Conservation (phyloP, 2,329 filamentous ascomycete genomes). For the Celoporthe dispersa region DNA sequence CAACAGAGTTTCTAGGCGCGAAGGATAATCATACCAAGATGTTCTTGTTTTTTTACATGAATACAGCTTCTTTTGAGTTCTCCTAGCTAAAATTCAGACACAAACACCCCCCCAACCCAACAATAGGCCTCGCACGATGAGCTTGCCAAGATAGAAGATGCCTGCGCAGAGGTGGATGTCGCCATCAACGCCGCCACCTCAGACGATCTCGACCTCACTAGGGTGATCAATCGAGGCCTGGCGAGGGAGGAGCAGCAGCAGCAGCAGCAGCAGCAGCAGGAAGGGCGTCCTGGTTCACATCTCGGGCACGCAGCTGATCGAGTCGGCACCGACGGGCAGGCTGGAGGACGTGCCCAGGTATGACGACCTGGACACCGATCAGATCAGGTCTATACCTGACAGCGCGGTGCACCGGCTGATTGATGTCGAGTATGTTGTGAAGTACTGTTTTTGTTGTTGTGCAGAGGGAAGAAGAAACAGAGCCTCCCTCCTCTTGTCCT, state of each 20-base stretch:
- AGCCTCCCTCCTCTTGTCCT: background rate
- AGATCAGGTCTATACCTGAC: slow-evolving; percentile 14
- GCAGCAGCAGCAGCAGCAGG: background rate
- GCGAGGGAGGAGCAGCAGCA: background rate
- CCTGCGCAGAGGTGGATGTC: slow-evolving; percentile 11
- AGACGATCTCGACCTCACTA: slow-evolving; percentile 12
- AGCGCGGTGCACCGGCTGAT: slow-evolving; percentile 9
- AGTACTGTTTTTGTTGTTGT: background rate
- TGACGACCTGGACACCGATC: slow-evolving; percentile 10
- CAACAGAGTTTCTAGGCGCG: background rate
- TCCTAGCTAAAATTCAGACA: background rate
- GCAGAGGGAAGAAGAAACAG: background rate
- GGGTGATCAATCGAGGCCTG: slow-evolving; percentile 14
- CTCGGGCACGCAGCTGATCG: slow-evolving; percentile 19
- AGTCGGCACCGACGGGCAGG: slow-evolving; percentile 12
- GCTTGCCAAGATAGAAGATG: slow-evolving; percentile 9
- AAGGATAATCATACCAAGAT: background rate
- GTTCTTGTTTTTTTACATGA: background rate
- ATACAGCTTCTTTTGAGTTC: background rate
- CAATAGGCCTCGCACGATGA: slow-evolving; percentile 10
- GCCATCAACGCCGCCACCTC: slow-evolving; percentile 18
- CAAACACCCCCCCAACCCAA: too few species aligned
- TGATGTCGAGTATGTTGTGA: slow-evolving; percentile 6
- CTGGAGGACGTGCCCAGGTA: slow-evolving; percentile 11
- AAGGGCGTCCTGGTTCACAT: slow-evolving; percentile 12